Percentiles rank a stretch among this genome's conserved stretches.
phyloP scores from a whole-genome alignment of 352 stramenopile species.

The Thraustotheca clavata region DNA sequence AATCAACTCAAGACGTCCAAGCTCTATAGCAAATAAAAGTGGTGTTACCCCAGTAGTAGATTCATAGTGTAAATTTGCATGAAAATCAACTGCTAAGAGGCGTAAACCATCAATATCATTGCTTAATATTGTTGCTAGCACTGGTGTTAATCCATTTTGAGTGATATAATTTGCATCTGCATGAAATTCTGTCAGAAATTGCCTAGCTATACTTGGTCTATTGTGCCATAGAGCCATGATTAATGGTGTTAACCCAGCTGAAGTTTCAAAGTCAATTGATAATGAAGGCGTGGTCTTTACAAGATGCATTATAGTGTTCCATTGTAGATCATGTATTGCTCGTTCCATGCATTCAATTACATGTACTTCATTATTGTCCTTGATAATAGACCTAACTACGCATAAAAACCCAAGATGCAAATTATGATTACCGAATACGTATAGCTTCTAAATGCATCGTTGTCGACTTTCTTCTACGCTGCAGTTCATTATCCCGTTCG shows the following conservation, averaged over 20 bases:
- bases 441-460: neutral
- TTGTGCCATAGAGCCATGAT: conserved; percentile 7
- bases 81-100: neutral
- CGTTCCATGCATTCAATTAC: neutral
- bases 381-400: neutral
- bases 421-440: neutral
- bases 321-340: conserved; percentile 1
- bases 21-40: conserved; percentile 15
- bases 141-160: neutral
- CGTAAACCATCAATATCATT: conserved; percentile 13
- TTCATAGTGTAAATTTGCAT: neutral
- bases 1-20: conserved; percentile 10
- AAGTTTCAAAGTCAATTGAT: conserved; percentile 13
- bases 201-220: neutral
- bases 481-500: neutral
- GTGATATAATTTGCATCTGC: neutral
- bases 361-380: neutral
- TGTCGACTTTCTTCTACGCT: neutral
- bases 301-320: conserved; percentile 9
- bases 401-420: neutral
- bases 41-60: conserved; percentile 4
- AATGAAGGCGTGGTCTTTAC: neutral
- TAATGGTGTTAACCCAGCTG: conserved; percentile 8
- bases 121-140: neutral
- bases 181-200: neutral